These are phyloP conservation scores for Elsinoe ampelina DNA, from an alignment of 2,329 filamentous ascomycete genomes.

Conservation along the genomic window DNA sequence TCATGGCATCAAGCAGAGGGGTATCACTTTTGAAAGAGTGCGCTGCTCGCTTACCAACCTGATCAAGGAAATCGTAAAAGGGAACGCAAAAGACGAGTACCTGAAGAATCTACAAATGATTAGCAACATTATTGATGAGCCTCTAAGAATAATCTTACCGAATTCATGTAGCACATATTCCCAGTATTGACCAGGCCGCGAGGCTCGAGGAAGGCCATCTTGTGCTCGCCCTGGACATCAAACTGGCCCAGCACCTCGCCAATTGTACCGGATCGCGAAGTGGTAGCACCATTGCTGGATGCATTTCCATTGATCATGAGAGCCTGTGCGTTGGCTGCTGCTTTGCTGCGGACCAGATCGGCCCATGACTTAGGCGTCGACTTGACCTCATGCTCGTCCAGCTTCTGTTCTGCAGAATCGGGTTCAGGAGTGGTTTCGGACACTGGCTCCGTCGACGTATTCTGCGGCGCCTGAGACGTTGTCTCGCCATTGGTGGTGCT, in stretches of 20 bases:
- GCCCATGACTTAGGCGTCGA: conserved; percentile 53
- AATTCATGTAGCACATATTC: conserved; percentile 99
- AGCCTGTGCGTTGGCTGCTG: conserved; percentile 23
- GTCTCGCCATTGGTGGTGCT: background rate
- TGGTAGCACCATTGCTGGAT: conserved; percentile 19
- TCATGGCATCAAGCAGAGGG: conserved; percentile 88
- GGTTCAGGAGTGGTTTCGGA: conserved; percentile 17
- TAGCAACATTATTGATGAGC: conserved; percentile 19
- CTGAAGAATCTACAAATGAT: conserved; percentile 67
- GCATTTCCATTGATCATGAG: conserved; percentile 26
- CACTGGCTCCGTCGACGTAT: conserved; percentile 21
- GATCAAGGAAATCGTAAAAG: conserved; percentile 88
- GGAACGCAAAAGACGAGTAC: conserved; percentile 87
- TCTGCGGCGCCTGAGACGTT: background rate
- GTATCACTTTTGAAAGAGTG: conserved; percentile 95
- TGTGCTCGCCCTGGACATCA: conserved; percentile 54
- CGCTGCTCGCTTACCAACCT: conserved; percentile 70
- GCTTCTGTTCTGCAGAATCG: conserved; percentile 24
- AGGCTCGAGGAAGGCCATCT: conserved; percentile 78
- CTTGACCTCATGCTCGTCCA: conserved; percentile 29
- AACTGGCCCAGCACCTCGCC: conserved; percentile 70
- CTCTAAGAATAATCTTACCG: conserved; percentile 50
- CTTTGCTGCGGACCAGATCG: conserved; percentile 52
- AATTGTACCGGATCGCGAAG: conserved; percentile 51
- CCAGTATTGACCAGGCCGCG: conserved; percentile 91